Conservation (phyloP, 106 monocot species). For the Chionographis japonica region DNA sequence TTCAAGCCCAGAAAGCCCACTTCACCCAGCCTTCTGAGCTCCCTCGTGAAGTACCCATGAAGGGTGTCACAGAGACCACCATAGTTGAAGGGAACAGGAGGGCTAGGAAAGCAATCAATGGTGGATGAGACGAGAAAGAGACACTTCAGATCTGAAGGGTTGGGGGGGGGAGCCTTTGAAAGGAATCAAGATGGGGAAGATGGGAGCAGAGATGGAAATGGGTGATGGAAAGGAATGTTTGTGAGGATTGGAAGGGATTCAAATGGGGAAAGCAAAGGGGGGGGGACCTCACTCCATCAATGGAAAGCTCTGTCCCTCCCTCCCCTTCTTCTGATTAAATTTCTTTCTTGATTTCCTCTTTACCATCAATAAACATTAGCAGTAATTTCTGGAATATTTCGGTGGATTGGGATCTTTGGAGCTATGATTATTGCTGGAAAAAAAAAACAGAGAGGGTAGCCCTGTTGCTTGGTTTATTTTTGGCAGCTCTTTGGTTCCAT, state of each 20-base stretch:
- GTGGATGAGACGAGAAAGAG: no score
- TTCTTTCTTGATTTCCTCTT: background rate
- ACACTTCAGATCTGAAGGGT: no score
- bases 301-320: background rate
- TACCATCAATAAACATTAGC: background rate
- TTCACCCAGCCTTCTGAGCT: background rate
- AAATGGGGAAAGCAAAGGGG: slow-evolving; percentile 11
- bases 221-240: slow-evolving; percentile 12
- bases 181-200: slow-evolving; percentile 8
- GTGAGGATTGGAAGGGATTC: background rate
- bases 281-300: background rate
- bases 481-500: no score
- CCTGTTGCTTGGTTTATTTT: no score
- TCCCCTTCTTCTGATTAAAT: background rate
- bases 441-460: no score
- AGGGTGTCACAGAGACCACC: background rate
- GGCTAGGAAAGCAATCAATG: no score
- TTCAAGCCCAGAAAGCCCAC: background rate
- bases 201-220: slow-evolving; percentile 11
- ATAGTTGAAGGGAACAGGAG: background rate
- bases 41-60: background rate
- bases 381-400: background rate
- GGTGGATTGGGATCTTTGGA: background rate
- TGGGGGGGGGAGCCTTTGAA: background rate
- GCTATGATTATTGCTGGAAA: no score